A percentile compares a stretch with the other conserved stretches of the same genome.
These are phyloP conservation scores for Yamadazyma sp. DNA, from an alignment of 805 yeast species.

Conservation along the genomic window DNA sequence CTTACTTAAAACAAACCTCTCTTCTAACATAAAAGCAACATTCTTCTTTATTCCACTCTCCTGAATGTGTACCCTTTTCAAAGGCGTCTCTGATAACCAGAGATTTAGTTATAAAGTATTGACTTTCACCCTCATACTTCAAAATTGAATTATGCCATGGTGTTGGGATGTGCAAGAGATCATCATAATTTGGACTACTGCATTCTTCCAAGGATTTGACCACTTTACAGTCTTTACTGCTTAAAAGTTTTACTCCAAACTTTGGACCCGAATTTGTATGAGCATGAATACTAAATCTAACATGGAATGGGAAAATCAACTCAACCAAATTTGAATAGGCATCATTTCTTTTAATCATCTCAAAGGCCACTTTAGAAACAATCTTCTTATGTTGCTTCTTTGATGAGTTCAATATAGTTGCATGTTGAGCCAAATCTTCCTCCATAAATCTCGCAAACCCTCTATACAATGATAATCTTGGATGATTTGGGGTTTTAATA, in stretches of 20 bases:
- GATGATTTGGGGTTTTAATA: constrained; percentile 40
- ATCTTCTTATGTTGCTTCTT: constrained; percentile 49
- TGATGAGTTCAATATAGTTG: constrained; percentile 35
- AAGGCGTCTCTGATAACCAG: constrained; percentile 17
- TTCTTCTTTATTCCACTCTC: constrained; percentile 21
- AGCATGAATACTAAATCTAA: constrained; percentile 61
- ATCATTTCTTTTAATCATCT: constrained; percentile 62
- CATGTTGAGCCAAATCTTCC: constrained; percentile 50
- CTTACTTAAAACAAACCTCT: background rate
- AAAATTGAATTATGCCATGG: constrained; percentile 65
- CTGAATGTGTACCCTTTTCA: constrained; percentile 16
- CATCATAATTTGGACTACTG: constrained; percentile 42
- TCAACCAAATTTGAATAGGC: constrained; percentile 65
- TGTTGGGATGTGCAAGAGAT: constrained; percentile 59
- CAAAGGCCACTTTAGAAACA: constrained; percentile 54
- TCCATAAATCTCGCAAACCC: constrained; percentile 60
- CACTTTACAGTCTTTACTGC: constrained; percentile 41
- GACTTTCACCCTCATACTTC: constrained; percentile 31
- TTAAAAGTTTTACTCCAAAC: constrained; percentile 51
- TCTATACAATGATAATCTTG: constrained; percentile 50
- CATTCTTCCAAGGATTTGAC: constrained; percentile 44
- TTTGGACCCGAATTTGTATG: constrained; percentile 60
- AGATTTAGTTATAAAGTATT: constrained; percentile 24
- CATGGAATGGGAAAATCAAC: constrained; percentile 54
- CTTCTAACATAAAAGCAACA: constrained; percentile 8